Base-by-base conservation (phyloP, 306 rosid genomes). In the Corylus americana region DNA sequence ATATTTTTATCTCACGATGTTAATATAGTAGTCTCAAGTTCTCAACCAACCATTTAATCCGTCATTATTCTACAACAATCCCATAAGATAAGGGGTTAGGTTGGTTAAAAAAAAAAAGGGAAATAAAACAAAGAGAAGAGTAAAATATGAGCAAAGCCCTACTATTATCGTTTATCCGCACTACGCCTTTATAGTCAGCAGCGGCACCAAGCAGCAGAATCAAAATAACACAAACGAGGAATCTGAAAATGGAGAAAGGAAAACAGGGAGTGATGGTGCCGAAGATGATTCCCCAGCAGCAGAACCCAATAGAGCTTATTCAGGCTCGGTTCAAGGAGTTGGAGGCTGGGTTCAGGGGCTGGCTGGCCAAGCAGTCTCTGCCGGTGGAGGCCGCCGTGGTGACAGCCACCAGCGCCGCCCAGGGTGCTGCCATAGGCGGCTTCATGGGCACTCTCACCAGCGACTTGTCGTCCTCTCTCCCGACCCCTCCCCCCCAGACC, bases 311-410 rank as follows among this genome's bases (percentile, higher is more conserved):
- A 3, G 92, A 87, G 75, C 87, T 89, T 50, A 16, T 93, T 39
- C 99, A 93, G 80, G 68, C 81, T 2, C 92, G 91, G 49, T 89
- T 63, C 90, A 96, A 88, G 87, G 89, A 91, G 11, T 58, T 91
- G 8, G 96, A 96, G 59, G 57, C 7, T 61, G 87, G 80, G 59
- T 90, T 96, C 87, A 83, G 22, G 58, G 74, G 66, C 1, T 96
- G 99, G 99, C 80, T 96, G 59, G 78, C 96, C 50, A 88, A 90
- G 83, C 99, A 96, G 42, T 87, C 99, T 11, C 57, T 93, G 54
- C 84, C 98, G 7, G 93, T 96, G 16, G 99, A 96, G 47, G 98
- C 92, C 51, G 93, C 96, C 83, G 86, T 96, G 74, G 97, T 96
- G 78, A 90, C 98, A 67, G 79, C 83, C 84, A 89, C 98, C 74